These are phyloP conservation scores for Fusarium agapanthi DNA, from an alignment of 2,329 filamentous ascomycete species.

Conservation along the genomic window DNA sequence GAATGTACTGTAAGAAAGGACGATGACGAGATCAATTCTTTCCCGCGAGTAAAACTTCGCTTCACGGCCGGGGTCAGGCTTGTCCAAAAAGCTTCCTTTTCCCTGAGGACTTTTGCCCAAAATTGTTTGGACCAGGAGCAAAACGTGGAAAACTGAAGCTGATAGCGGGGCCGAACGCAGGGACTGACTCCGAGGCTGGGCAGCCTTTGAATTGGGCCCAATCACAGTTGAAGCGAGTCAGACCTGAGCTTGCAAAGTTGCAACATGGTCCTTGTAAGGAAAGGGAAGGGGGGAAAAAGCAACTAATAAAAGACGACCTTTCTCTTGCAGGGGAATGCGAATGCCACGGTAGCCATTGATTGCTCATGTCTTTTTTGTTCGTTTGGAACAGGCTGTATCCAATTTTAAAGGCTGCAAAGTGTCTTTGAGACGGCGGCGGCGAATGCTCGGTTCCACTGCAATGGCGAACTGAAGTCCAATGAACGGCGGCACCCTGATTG, in stretches of 20 bases:
- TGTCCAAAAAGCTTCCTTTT: constrained; percentile 28
- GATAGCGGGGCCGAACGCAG: constrained; percentile 42
- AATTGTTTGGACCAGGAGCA: constrained; percentile 21
- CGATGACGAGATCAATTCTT: constrained; percentile 45
- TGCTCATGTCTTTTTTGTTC: not conserved
- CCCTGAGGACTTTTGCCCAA: constrained; percentile 28
- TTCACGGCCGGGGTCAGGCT: constrained; percentile 44
- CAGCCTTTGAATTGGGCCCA: constrained; percentile 28
- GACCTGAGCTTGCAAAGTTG: constrained; percentile 33
- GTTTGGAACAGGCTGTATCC: constrained; percentile 13
- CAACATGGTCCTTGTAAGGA: constrained; percentile 9
- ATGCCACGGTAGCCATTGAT: constrained; percentile 19
- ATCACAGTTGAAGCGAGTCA: constrained; percentile 42
- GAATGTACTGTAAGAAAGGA: constrained; percentile 24
- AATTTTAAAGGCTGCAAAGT: constrained; percentile 11
- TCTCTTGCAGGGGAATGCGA: constrained; percentile 41
- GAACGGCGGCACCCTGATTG: constrained; percentile 32
- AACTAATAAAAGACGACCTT: constrained; percentile 15
- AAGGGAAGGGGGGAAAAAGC: not conserved
- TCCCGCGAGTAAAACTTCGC: constrained; percentile 33
- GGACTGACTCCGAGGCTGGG: constrained; percentile 37
- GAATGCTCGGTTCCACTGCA: constrained; percentile 37
- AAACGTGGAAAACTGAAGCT: constrained; percentile 32
- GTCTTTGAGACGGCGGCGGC: constrained; percentile 34
- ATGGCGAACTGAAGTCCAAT: constrained; percentile 22